Percentiles rank a stretch among this genome's conserved stretches.
These are phyloP conservation scores for Dendrobium officinale DNA, from an alignment of 106 monocot genomes.

Conservation along the genomic window DNA sequence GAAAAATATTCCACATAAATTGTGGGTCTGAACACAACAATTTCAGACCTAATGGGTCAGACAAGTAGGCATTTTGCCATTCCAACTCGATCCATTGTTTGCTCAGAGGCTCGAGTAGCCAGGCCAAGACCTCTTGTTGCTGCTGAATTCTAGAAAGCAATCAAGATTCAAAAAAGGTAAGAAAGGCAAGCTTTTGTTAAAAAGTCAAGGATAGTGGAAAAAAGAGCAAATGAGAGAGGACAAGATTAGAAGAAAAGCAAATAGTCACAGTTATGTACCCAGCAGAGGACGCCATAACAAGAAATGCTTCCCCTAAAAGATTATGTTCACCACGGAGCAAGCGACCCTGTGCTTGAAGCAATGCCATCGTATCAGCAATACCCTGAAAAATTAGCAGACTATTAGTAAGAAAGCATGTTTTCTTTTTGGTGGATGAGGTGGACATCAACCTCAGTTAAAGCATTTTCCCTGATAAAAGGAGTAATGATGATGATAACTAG, in stretches of 20 bases:
- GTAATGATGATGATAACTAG: background rate
- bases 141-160: slow-evolving; percentile 66
- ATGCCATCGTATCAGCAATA: slow-evolving; percentile 94
- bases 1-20: slow-evolving; percentile 93
- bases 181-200: slow-evolving; percentile 3
- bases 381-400: slow-evolving; percentile 32
- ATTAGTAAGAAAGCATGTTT: background rate
- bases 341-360: slow-evolving; percentile 71
- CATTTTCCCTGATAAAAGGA: background rate
- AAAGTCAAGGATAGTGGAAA: background rate
- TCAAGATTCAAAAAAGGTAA: slow-evolving; percentile 1
- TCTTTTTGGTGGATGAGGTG: background rate
- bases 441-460: background rate
- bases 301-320: slow-evolving; percentile 93
- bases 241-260: no score
- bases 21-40: slow-evolving; percentile 53
- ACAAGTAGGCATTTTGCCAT: slow-evolving; percentile 88
- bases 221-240: background rate
- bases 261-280: slow-evolving; percentile 38
- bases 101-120: slow-evolving; percentile 89
- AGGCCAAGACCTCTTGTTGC: slow-evolving; percentile 87
- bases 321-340: slow-evolving; percentile 91
- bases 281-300: slow-evolving; percentile 87
- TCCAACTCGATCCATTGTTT: slow-evolving; percentile 81
- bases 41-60: slow-evolving; percentile 59